Evolutionary conservation across 768 basidiomycete genomes (phyloP).

Genomic region (Lactarius vividus): DNA sequence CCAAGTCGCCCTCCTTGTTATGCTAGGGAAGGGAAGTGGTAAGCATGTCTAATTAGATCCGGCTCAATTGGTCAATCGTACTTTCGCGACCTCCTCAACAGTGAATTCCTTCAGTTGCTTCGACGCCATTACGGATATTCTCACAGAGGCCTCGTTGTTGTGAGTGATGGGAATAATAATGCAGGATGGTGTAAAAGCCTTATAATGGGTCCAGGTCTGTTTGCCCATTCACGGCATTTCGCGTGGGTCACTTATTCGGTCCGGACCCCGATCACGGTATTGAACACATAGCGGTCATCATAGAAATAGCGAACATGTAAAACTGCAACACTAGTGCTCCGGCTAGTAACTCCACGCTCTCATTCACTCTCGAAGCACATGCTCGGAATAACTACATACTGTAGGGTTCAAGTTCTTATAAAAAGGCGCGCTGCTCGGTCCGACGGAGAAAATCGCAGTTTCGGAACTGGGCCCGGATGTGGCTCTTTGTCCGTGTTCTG

Average conservation of each 20-base stretch:
- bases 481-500: too few relatives aligned
- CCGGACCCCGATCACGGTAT: background rate
- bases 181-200: background rate
- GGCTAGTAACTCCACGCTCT: too few relatives aligned
- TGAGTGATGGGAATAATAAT: background rate
- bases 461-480: background rate
- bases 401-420: too few relatives aligned
- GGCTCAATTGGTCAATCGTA: conserved; percentile 32
- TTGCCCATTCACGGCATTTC: background rate
- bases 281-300: too few relatives aligned
- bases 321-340: too few relatives aligned
- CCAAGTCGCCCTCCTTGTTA: conserved; percentile 81
- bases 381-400: too few relatives aligned
- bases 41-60: background rate
- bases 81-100: conserved; percentile 65
- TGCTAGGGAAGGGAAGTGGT: conserved; percentile 51
- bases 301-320: too few relatives aligned
- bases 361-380: too few relatives aligned
- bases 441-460: background rate
- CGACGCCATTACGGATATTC: conserved; percentile 17
- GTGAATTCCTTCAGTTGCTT: conserved; percentile 40
- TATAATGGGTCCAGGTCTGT: background rate
- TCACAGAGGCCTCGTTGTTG: background rate
- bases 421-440: too few relatives aligned
- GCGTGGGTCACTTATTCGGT: background rate